These are phyloP conservation scores for Phytopythium kandeliae DNA, from an alignment of 352 stramenopile genomes.

Conservation along the genomic window DNA sequence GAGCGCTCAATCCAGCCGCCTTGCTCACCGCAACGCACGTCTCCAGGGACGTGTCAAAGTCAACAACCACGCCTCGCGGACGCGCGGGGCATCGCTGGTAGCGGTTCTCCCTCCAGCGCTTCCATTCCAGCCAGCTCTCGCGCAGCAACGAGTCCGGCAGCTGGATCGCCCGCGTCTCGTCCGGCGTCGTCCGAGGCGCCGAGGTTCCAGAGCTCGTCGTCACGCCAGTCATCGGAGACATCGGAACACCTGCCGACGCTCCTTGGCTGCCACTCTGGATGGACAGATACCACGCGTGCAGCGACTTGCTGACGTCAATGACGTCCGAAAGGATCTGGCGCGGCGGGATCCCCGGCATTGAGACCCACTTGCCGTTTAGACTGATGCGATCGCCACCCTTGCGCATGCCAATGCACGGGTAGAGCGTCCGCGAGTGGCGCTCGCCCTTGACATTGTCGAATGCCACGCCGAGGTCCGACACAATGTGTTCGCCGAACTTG, in stretches of 20 bases:
- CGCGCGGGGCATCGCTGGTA: conserved; percentile 78
- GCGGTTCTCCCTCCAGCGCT: conserved; percentile 77
- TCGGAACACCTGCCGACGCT: background rate
- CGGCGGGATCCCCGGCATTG: conserved; percentile 70
- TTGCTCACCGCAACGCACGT: conserved; percentile 88
- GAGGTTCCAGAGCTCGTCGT: conserved; percentile 5
- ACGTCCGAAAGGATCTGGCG: conserved; percentile 76
- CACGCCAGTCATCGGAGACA: background rate
- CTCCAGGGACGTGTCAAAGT: conserved; percentile 90
- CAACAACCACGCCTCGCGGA: conserved; percentile 86
- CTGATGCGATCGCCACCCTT: conserved; percentile 94
- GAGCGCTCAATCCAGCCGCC: conserved; percentile 79
- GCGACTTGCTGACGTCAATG: conserved; percentile 86
- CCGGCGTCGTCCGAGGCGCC: background rate
- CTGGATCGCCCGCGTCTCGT: conserved; percentile 13
- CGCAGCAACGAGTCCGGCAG: conserved; percentile 54
- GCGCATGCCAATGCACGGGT: conserved; percentile 95
- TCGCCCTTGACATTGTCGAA: conserved; percentile 93
- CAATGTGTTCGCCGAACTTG: conserved; percentile 99
- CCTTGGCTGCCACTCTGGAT: conserved; percentile 20
- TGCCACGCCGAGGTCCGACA: conserved; percentile 96
- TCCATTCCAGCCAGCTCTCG: conserved; percentile 81
- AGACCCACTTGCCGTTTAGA: conserved; percentile 94
- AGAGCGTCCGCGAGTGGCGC: conserved; percentile 87
- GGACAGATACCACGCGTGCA: conserved; percentile 79